Conservation (phyloP, 2,329 filamentous ascomycete species). For the Pseudophaeomoniella oleicola region DNA sequence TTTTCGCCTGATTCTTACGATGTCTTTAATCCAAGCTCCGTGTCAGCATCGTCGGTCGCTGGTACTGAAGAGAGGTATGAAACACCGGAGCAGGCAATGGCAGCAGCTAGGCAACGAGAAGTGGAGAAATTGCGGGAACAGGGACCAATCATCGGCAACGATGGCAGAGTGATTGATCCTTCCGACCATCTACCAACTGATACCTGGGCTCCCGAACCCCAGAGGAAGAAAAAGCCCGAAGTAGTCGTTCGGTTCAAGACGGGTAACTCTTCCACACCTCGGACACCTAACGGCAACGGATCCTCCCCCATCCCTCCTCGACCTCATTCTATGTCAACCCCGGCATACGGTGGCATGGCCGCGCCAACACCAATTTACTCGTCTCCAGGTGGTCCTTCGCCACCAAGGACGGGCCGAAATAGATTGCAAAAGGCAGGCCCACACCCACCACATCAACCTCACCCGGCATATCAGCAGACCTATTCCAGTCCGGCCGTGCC, state of each 20-base stretch:
- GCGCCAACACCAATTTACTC: background rate
- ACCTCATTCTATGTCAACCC: constrained; percentile 7
- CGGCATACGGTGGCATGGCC: constrained; percentile 1
- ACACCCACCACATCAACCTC: constrained; percentile 9
- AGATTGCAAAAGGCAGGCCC: constrained; percentile 9
- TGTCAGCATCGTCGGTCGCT: constrained; percentile 16
- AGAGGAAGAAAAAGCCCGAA: constrained; percentile 39
- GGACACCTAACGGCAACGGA: constrained; percentile 8
- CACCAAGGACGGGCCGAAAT: constrained; percentile 12
- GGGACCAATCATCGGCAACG: constrained; percentile 47
- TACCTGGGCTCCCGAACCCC: constrained; percentile 52
- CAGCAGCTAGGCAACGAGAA: constrained; percentile 22
- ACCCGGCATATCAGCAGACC: constrained; percentile 9
- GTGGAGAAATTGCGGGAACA: constrained; percentile 25
- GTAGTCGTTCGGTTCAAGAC: constrained; percentile 22
- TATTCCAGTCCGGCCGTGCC: constrained; percentile 8
- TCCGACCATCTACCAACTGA: constrained; percentile 51
- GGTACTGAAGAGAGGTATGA: constrained; percentile 22
- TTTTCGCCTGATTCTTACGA: constrained; percentile 50
- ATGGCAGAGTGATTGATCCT: constrained; percentile 50
- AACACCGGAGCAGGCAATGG: constrained; percentile 22
- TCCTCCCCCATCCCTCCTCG: constrained; percentile 5
- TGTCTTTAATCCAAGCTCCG: constrained; percentile 36
- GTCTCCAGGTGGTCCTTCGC: background rate
- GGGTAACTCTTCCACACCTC: constrained; percentile 14